Evolutionary conservation across 176 grass and related monocot genomes (phyloP), one percentile per base, ranked within the genome.

Genomic region (Zoysia japonica): DNA sequence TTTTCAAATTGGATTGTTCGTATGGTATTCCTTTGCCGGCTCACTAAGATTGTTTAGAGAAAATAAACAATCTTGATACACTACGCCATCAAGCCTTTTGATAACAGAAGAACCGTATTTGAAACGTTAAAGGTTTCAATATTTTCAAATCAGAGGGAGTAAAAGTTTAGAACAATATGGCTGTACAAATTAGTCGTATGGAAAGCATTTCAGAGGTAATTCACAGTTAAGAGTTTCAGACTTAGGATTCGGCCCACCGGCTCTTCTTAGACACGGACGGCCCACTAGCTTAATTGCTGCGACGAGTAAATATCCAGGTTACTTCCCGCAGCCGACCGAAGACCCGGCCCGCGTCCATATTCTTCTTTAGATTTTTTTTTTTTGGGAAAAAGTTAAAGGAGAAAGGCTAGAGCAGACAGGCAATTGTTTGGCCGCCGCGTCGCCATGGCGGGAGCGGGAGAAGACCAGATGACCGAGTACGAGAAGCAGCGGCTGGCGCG

Each of bases 401-500:
- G 45, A 12, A 28, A 42, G 14, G 20, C 10, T 15, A 17, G 3
- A 42, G 28, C 28, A 9, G 4, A 2, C 2, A 3, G 16, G 50
- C 41, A 50, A n/a, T 60, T 11, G 8, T 56, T 43, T 28, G 74
- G 53, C 50, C 39, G 70, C 80, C 7, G 85, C 68, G 38, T 63
- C 67, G 47, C 59, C 82, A 84, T 87, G 73, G 85, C 50, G 68
- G 75, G 69, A 83, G 74, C 50, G 68, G 75, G 69, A 83, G 74
- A 71, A 38, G 85, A 80, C 20, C 35, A 47, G 37, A 70, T 89
- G 69, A 84, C 92, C 41, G 89, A 92, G 48, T 97, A 97, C 85
- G 92, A 97, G 78, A 90, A 74, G 70, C 80, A 90, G 80, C 80
- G 92, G 68, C 66, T 94, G 57, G 47, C 17, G 60, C 78, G 87